Conservation (phyloP, 306 rosid species). For the Malus sylvestris region DNA sequence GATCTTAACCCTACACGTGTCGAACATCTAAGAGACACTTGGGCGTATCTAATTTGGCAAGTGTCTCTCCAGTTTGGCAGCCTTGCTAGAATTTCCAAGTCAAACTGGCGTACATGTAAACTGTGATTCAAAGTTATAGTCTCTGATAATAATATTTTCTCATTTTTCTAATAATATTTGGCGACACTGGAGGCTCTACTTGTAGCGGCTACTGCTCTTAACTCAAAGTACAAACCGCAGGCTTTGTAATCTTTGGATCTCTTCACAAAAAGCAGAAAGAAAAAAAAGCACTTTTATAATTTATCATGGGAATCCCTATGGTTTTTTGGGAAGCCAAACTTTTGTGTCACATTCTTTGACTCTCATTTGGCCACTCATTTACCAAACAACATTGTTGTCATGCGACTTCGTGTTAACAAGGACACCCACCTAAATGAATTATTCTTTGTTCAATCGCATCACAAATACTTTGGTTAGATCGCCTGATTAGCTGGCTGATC, state of each 20-base stretch:
- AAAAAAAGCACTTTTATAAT: neutral
- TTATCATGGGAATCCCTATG: neutral
- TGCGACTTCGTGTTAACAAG: neutral
- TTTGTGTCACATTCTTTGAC: neutral
- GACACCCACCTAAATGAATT: neutral
- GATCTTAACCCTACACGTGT: neutral
- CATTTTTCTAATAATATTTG: neutral
- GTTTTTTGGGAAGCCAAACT: neutral
- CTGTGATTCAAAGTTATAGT: neutral
- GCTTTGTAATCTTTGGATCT: neutral
- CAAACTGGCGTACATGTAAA: slow-evolving; percentile 9
- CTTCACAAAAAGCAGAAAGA: neutral
- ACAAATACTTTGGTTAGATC: no score
- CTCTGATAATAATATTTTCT: neutral
- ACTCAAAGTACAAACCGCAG: neutral
- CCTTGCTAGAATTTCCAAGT: slow-evolving; percentile 3
- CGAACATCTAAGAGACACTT: neutral
- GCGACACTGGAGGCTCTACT: neutral
- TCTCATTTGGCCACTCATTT: neutral
- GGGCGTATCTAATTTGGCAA: neutral
- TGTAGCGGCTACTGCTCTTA: neutral
- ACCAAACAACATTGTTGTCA: neutral
- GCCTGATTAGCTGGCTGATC: rapidly evolving
- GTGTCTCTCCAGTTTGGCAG: neutral
- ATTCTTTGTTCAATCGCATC: no score